Conservation (phyloP, 306 rosid species). For the Gleditsia sinensis region DNA sequence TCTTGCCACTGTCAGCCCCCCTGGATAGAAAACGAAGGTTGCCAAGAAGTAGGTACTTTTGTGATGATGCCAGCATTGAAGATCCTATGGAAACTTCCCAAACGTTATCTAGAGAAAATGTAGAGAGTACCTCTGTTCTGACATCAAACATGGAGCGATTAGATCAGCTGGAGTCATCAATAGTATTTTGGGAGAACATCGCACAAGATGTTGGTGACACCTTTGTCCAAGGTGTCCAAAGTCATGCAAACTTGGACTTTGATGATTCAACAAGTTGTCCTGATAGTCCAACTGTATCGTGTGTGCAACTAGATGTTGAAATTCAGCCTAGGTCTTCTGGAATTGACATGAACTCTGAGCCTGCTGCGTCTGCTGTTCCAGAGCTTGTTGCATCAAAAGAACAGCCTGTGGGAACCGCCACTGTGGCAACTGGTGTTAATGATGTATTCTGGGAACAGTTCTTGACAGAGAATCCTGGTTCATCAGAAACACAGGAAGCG, state of each 20-base stretch:
- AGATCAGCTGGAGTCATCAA: slow-evolving; percentile 69
- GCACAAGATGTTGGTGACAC: slow-evolving; percentile 36
- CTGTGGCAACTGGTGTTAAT: slow-evolving; percentile 65
- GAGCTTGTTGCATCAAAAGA: slow-evolving; percentile 54
- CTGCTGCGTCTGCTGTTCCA: slow-evolving; percentile 47
- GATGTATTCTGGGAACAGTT: slow-evolving; percentile 96
- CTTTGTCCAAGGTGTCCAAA: slow-evolving; percentile 24
- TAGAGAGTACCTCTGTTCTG: slow-evolving; percentile 34
- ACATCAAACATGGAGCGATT: slow-evolving; percentile 49
- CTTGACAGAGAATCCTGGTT: slow-evolving; percentile 96
- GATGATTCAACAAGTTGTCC: slow-evolving; percentile 67
- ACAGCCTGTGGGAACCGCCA: slow-evolving; percentile 40
- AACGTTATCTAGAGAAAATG: slow-evolving; percentile 41
- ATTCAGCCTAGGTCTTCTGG: slow-evolving; percentile 59
- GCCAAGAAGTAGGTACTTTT: slow-evolving; percentile 51
- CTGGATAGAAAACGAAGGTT: slow-evolving; percentile 79
- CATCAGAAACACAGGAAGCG: slow-evolving; percentile 74
- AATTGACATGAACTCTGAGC: slow-evolving; percentile 87
- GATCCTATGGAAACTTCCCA: slow-evolving; percentile 55
- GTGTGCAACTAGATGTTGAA: slow-evolving; percentile 52
- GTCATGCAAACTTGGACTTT: slow-evolving; percentile 57
- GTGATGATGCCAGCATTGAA: slow-evolving; percentile 49
- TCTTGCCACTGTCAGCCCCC: slow-evolving; percentile 61
- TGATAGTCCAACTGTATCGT: slow-evolving; percentile 57
- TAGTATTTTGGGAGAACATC: slow-evolving; percentile 74